Evolutionary conservation across 441 rosid genomes (phyloP), one percentile per base, ranked within the genome.

Genomic region (Francoa sonchifolia): DNA sequence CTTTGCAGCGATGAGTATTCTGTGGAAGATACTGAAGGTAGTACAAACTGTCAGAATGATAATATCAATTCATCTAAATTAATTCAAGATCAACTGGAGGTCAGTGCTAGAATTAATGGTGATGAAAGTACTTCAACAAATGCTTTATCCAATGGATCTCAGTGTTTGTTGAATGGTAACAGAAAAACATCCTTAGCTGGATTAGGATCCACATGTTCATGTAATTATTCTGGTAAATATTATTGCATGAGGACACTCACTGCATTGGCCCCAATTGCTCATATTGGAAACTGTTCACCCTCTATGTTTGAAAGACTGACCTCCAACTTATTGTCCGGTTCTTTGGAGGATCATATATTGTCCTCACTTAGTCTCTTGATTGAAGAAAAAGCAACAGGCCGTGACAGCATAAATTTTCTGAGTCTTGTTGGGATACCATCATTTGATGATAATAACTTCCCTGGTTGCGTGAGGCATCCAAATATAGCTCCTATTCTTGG

Each of bases 391-490:
- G 69, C 90, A 55, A 66, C 87, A 13, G 85, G 80, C 16, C 44
- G 67, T 51, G 95, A 76, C 31, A 36, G 67, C 42, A 34, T 59
- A 32, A 76, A 75, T 70, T 73, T 78, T 44, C 65, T 88, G 54
- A 67, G 56, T 55, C 59, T 76, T 18, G 51, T 83, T 39, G 93
- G 97, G 56, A 41, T 74, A 52, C 89, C 85, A 0, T 74, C 76
- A 10, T 65, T 57, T 50, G 76, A 69, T 30, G 77, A 72, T 20
- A 51, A 50, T 39, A 50, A 57, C 39, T 32, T 68, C 51, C 75
- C 79, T 34, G 77, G 59, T 42, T 58, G 71, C 65, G 58, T 80
- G 42, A 77, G 97, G 69, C 97, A 89, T 66, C 97, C 97, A 19
- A 89, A 84, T 52, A 51, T 84, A 43, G 63, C 65, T 31, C 95